These are phyloP conservation scores for Wickerhamomyces bovis DNA, from an alignment of 805 yeast species.

Conservation along the genomic window DNA sequence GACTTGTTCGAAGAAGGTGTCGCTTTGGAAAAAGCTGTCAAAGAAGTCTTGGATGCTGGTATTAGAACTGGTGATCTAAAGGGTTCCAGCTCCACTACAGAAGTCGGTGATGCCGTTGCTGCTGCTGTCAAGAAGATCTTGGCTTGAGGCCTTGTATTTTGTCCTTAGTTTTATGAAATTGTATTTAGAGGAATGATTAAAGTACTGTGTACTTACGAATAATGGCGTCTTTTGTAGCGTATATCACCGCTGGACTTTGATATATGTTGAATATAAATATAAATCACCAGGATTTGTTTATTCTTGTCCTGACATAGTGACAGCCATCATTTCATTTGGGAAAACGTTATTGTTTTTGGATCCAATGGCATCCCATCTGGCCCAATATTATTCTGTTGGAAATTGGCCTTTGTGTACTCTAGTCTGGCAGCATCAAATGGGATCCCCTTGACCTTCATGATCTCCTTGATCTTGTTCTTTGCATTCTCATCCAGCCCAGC, in stretches of 20 bases:
- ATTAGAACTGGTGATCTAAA: conserved; percentile 89
- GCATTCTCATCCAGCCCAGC: conserved; percentile 55
- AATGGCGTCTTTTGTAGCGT: background rate
- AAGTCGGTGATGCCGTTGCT: conserved; percentile 93
- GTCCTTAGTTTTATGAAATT: background rate
- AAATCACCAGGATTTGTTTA: background rate
- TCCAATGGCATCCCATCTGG: conserved; percentile 65
- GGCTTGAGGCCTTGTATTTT: conserved; percentile 11
- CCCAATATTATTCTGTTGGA: conserved; percentile 49
- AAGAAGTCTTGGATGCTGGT: conserved; percentile 72
- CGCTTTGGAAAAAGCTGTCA: conserved; percentile 85
- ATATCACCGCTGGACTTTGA: background rate
- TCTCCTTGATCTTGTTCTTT: conserved; percentile 40
- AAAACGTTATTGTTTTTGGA: conserved; percentile 53
- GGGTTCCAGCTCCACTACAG: conserved; percentile 76
- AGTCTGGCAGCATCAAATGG: conserved; percentile 69
- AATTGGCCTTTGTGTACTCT: conserved; percentile 37
- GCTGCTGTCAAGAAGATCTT: conserved; percentile 57
- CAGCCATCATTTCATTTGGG: conserved; percentile 3
- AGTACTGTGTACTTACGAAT: background rate
- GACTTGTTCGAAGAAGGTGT: conserved; percentile 79
- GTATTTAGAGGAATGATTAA: background rate
- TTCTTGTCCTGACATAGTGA: background rate
- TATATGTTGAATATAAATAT: background rate
- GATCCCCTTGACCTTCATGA: conserved; percentile 48